These are phyloP conservation scores for Paulownia fortunei DNA, from an alignment of 257 asterid species.

Conservation along the genomic window DNA sequence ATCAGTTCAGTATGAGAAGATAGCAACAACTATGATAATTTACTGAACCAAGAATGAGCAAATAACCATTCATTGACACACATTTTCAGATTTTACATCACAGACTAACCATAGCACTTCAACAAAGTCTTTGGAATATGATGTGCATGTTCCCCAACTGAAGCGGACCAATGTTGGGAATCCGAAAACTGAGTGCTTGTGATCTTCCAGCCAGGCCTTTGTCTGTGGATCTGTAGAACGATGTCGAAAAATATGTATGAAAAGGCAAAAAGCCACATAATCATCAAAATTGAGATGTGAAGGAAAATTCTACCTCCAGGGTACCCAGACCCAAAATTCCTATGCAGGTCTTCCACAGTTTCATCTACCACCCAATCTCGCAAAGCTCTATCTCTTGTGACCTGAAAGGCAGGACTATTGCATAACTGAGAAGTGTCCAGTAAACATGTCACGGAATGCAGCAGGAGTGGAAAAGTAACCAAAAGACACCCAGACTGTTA, in stretches of 20 bases:
- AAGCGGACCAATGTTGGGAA: slow-evolving; percentile 95
- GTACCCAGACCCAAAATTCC: slow-evolving; percentile 91
- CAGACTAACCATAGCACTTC: slow-evolving; percentile 80
- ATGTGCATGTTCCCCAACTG: slow-evolving; percentile 96
- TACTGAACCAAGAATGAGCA: slow-evolving; percentile 16
- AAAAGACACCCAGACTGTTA: background rate
- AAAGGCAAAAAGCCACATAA: slow-evolving; percentile 4
- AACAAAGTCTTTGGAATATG: slow-evolving; percentile 70
- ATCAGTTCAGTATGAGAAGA: background rate
- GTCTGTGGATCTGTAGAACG: slow-evolving; percentile 76
- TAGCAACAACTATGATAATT: background rate
- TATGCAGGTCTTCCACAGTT: slow-evolving; percentile 71
- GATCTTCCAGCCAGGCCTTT: slow-evolving; percentile 88
- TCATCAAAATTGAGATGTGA: slow-evolving; percentile 8
- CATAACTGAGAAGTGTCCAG: slow-evolving; percentile 1
- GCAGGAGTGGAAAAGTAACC: background rate
- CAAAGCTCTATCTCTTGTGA: slow-evolving; percentile 91
- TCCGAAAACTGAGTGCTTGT: slow-evolving; percentile 83
- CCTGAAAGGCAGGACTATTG: slow-evolving; percentile 51
- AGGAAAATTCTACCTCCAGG: slow-evolving; percentile 78
- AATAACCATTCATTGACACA: background rate
- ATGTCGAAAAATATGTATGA: slow-evolving; percentile 4
- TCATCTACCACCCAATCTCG: slow-evolving; percentile 84
- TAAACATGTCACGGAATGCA: background rate
- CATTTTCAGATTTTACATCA: background rate